Evolutionary conservation across 306 rosid species (phyloP).

Genomic region (Fagus sylvatica): DNA sequence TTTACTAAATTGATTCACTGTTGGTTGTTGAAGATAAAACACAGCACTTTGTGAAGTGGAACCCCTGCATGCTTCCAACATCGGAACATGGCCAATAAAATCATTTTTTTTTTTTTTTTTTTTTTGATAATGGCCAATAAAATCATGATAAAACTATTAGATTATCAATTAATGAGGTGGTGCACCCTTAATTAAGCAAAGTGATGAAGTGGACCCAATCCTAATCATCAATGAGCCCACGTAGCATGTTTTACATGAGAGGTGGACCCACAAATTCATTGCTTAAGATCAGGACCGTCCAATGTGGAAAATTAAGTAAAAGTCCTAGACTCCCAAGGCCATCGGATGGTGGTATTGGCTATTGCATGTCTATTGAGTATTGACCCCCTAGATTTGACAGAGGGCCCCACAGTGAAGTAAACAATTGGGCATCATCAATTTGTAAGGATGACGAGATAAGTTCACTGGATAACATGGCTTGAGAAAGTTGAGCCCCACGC

Average conservation of each 20-base stretch:
- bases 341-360: background rate
- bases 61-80: conserved; percentile 15
- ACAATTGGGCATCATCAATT: conserved; percentile 2
- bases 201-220: conserved; percentile 16
- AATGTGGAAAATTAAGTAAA: conserved; percentile 24
- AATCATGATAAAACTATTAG: background rate
- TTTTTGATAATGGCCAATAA: no score
- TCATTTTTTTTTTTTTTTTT: no score
- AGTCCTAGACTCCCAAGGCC: conserved; percentile 8
- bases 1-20: conserved; percentile 1
- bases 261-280: conserved; percentile 2
- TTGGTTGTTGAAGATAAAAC: conserved; percentile 10
- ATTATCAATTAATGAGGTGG: background rate
- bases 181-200: no score
- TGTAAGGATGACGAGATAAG: conserved; percentile 41
- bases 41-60: conserved; percentile 24
- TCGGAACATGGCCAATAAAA: conserved; percentile 10
- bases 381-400: background rate
- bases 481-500: background rate
- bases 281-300: conserved; percentile 16
- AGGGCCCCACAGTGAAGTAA: background rate
- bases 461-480: background rate
- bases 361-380: no score
- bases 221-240: conserved; percentile 21
- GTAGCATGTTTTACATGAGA: background rate